Conservation (phyloP, 768 basidiomycete genomes). For the Daedaleopsis sinensis region DNA sequence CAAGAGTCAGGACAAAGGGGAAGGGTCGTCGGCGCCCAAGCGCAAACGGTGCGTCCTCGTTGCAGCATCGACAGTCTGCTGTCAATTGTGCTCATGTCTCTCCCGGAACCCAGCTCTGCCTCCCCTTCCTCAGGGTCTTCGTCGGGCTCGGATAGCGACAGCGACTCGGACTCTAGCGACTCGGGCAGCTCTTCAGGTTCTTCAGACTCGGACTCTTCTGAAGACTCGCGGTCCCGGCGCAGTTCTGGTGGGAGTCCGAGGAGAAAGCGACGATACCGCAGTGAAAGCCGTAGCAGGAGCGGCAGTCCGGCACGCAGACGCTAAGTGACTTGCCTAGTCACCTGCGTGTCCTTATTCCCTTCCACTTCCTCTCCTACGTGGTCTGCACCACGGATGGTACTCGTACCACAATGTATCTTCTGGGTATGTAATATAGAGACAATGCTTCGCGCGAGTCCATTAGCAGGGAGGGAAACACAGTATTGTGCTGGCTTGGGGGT, state of each 20-base stretch:
- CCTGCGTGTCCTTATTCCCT: not conserved
- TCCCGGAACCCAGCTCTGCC: slow-evolving; percentile 13
- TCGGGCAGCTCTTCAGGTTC: slow-evolving; percentile 41
- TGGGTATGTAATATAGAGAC: slow-evolving; percentile 16
- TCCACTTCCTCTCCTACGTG: not conserved
- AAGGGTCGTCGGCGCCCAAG: slow-evolving; percentile 29
- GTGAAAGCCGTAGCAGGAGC: slow-evolving; percentile 21
- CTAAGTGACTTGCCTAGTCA: not conserved
- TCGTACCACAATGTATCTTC: not conserved
- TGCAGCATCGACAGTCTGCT: not conserved
- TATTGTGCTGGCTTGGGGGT: too few species aligned
- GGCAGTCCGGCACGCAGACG: slow-evolving; percentile 18
- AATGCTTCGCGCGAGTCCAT: slow-evolving; percentile 8
- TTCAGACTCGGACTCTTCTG: slow-evolving; percentile 44
- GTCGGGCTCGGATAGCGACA: slow-evolving; percentile 16
- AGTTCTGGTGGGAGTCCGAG: slow-evolving; percentile 11
- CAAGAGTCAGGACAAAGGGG: slow-evolving; percentile 33
- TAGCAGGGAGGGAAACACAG: not conserved
- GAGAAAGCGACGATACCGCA: slow-evolving; percentile 24
- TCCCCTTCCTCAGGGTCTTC: slow-evolving; percentile 7
- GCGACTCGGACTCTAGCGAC: slow-evolving; percentile 25
- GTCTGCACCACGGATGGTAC: not conserved
- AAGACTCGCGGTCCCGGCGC: slow-evolving; percentile 41
- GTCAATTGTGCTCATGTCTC: not conserved
- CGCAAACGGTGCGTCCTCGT: slow-evolving; percentile 34